A percentile compares a stretch with the other conserved stretches of the same genome.
phyloP scores from a whole-genome alignment of 2,329 filamentous ascomycete species.

The Xylariaceae sp. region DNA sequence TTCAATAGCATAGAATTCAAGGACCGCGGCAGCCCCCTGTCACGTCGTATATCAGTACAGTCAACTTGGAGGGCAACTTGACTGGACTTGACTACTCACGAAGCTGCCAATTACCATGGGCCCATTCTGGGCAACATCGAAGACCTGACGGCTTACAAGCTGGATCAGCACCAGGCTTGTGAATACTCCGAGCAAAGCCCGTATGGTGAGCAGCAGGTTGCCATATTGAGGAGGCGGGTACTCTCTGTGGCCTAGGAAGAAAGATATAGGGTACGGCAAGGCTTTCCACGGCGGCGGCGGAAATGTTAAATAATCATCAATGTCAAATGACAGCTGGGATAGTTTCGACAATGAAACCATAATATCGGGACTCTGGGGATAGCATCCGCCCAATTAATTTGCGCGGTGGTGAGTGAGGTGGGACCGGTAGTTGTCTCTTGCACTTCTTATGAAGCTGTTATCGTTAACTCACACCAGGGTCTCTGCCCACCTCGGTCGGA shows the following conservation, averaged over 20 bases:
- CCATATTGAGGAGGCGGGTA: constrained; percentile 42
- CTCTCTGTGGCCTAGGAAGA: constrained; percentile 64
- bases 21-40: constrained; percentile 71
- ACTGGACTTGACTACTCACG: constrained; percentile 44
- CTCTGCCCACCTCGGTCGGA: too few species aligned
- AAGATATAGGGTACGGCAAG: constrained; percentile 64
- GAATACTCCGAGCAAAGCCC: constrained; percentile 66
- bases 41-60: neutral
- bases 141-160: constrained; percentile 52
- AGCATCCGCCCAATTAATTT: too few species aligned
- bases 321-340: constrained; percentile 60
- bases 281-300: constrained; percentile 62
- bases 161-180: constrained; percentile 59
- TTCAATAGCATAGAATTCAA: constrained; percentile 70
- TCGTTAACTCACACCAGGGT: too few species aligned
- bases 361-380: neutral
- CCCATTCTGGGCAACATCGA: constrained; percentile 49
- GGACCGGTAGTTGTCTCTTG: too few species aligned
- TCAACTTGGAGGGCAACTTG: neutral
- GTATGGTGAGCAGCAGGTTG: constrained; percentile 58
- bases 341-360: constrained; percentile 11
- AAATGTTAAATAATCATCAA: constrained; percentile 75
- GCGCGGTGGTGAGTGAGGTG: too few species aligned
- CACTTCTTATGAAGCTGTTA: too few species aligned
- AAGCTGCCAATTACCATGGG: constrained; percentile 69